Conservation (phyloP, 2,329 filamentous ascomycete genomes). For the Ilyonectria mors-panacis region DNA sequence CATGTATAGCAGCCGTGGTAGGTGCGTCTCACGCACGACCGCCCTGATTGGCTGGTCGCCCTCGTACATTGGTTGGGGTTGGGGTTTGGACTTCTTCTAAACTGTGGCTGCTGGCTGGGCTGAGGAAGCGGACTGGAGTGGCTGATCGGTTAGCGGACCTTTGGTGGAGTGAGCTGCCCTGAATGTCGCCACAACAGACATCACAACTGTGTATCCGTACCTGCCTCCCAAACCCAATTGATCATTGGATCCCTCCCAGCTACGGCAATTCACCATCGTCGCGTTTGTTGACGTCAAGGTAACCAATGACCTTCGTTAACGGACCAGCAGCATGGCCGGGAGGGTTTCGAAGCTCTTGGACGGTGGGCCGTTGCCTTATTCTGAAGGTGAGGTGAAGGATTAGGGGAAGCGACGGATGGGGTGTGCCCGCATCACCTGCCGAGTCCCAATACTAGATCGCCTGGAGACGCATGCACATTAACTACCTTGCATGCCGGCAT, state of each 20-base stretch:
- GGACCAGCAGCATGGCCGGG: not conserved
- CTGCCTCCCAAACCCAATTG: not conserved
- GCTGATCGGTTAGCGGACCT: not conserved
- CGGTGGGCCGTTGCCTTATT: not conserved
- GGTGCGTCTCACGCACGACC: constrained; percentile 37
- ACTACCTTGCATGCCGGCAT: not conserved
- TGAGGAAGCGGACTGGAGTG: not conserved
- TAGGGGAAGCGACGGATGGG: not conserved
- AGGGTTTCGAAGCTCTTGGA: not conserved
- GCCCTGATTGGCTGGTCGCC: constrained; percentile 31
- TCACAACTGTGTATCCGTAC: not conserved
- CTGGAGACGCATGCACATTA: not conserved
- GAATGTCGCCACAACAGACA: constrained; percentile 1
- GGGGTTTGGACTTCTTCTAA: constrained; percentile 31
- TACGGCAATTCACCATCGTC: not conserved
- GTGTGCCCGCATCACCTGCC: not conserved
- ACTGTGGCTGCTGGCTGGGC: not conserved
- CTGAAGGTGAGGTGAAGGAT: not conserved
- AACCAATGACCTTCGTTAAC: not conserved
- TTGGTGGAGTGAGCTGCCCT: not conserved
- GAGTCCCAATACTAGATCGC: not conserved
- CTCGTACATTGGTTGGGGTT: not conserved
- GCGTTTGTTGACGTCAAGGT: not conserved
- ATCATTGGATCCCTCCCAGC: not conserved
- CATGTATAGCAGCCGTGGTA: constrained; percentile 15